Evolutionary conservation across 352 stramenopile genomes (phyloP).

Genomic region (Pythium dissimile): DNA sequence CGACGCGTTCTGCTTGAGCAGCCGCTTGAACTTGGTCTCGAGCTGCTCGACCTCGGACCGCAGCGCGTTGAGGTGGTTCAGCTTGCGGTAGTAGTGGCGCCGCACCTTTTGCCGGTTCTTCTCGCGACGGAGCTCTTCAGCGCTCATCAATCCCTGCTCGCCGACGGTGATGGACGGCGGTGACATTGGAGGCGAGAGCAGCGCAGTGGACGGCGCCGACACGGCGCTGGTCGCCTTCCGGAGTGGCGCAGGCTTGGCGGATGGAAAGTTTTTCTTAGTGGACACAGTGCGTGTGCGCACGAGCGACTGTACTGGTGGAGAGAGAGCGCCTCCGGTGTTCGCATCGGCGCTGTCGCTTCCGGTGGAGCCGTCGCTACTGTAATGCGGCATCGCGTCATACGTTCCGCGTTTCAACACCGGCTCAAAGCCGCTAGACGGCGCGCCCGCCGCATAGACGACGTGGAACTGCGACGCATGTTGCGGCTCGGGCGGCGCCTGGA

Average conservation of each 20-base stretch:
- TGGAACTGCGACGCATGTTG: neutral
- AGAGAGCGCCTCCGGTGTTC: neutral
- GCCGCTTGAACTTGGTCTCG: conserved; percentile 12
- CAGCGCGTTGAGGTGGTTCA: conserved; percentile 19
- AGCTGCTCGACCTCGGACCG: conserved; percentile 19
- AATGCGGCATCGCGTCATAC: too few species aligned
- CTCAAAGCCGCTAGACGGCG: neutral
- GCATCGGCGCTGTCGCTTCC: neutral
- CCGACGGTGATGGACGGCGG: neutral
- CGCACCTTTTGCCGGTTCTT: conserved; percentile 36
- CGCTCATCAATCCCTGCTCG: neutral
- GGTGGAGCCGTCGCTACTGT: neutral
- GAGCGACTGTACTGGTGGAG: neutral
- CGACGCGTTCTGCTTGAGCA: conserved; percentile 7
- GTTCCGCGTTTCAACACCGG: too few species aligned
- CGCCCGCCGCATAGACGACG: neutral
- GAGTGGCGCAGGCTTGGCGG: neutral
- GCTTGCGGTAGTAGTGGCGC: conserved; percentile 33
- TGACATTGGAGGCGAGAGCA: too few species aligned
- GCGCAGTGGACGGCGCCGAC: neutral
- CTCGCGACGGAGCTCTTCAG: conserved; percentile 20
- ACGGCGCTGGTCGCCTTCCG: neutral
- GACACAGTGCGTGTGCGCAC: neutral
- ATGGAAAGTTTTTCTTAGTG: neutral
- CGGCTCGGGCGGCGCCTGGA: conserved; percentile 3